Percentiles rank a stretch among this genome's conserved stretches.
Conservation (phyloP, 805 yeast species). For the Candida orba region DNA sequence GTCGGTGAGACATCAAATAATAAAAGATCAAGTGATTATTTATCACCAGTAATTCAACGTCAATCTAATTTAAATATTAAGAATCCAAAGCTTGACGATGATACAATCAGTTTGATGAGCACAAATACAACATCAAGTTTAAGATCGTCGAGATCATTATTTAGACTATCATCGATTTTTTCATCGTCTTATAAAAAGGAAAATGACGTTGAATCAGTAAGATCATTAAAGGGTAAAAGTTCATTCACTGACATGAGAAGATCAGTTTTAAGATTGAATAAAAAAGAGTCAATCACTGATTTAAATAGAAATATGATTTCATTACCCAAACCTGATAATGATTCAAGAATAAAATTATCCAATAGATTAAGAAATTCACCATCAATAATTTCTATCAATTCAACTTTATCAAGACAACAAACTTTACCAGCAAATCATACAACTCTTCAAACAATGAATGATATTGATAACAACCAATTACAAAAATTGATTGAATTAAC, state of each 20-base stretch:
- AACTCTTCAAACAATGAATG: constrained; percentile 16
- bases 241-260: constrained; percentile 26
- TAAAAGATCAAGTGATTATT: constrained; percentile 8
- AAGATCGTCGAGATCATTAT: constrained; percentile 21
- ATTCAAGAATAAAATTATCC: constrained; percentile 47
- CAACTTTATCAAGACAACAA: constrained; percentile 17
- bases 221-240: constrained; percentile 19
- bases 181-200: constrained; percentile 13
- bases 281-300: constrained; percentile 20
- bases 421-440: constrained; percentile 8
- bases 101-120: constrained; percentile 15
- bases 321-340: constrained; percentile 47
- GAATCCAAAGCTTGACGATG: constrained; percentile 11
- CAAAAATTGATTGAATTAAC: constrained; percentile 31
- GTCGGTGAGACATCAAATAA: constrained; percentile 15
- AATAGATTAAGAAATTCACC: constrained; percentile 45
- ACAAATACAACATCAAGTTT: constrained; percentile 15
- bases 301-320: constrained; percentile 37
- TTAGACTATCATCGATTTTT: constrained; percentile 22
- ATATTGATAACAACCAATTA: constrained; percentile 28
- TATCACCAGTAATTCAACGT: constrained; percentile 7
- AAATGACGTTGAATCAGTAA: constrained; percentile 18
- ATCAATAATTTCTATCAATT: constrained; percentile 37
- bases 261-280: constrained; percentile 20
- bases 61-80: constrained; percentile 3